Evolutionary conservation across 352 stramenopile genomes (phyloP), one percentile per base, ranked within the genome.

Genomic region (Phytophthora multivora): DNA sequence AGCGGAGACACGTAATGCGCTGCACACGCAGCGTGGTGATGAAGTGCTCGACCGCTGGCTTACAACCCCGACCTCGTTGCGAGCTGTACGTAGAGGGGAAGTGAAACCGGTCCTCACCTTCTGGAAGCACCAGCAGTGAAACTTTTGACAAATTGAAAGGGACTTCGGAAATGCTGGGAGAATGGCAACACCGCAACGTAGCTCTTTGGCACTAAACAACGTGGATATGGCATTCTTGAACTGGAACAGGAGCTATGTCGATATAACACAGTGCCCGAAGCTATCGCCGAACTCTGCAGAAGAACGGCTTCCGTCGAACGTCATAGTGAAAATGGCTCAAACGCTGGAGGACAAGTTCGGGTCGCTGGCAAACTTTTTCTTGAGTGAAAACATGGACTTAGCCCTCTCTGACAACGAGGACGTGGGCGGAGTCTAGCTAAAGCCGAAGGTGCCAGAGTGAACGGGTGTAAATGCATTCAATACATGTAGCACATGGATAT

Each of bases 221-320:
- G 30, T 59, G 3, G 40, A 59, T 43, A 50, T 59, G 39, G 49
- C 51, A 10, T 59, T 59, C 28, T 12, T 45, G 4, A 59, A 51
- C 51, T 43, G 40, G 7, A 51, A 59, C 39, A 18, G 28, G 40
- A 26, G 47, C 9, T 59, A 26, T 39, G 40, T 51, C 15, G 51
- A 51, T 28, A 25, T 51, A 18, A 43, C 39, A 4, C 51, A 59
- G n/a, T 59, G 40, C 28, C 33, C 38, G 5, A 47, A 59, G 51
- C 25, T 28, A 59, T 59, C 18, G 26, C 10, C 16, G 26, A 49
- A 18, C 46, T 12, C 30, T 13, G 19, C 18, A 35, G 19, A 18
- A 5, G 35, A 28, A 21, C 23, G 42, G 12, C 42, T 45, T 19
- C 48, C 31, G 11, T 38, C 31, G 2, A 38, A 38, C 13, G 31